Evolutionary conservation across 371 early-diverging fungal genomes (phyloP), one percentile per base, ranked within the genome.

Genomic region (Syncephalastrum racemosum): DNA sequence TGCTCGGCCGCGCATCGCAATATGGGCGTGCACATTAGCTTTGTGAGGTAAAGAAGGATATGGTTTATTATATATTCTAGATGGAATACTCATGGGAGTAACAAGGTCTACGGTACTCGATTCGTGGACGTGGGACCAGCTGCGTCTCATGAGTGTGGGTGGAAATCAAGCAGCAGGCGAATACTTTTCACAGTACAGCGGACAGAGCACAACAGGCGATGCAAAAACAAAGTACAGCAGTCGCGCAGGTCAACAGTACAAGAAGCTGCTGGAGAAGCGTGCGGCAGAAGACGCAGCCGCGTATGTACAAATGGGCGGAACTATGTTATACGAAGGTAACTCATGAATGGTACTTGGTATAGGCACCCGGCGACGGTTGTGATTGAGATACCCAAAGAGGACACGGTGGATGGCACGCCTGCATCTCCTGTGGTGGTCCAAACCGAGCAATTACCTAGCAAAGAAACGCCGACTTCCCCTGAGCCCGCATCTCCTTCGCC

Each of bases 1-100:
- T 99, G 99, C 73, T 98, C 98, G 12, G 89, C 98, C 24, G 89
- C 91, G 6, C 97, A 96, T 63, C 85, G 97, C 48, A 95, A 93
- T 62, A 82, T 97, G 68, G 99, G 93, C 46, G 97, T 95, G 27
- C 97, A 94, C 75, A 94, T 97, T 60, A 91, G 91, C 56, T 99
- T 94, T 90, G 98, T 95, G 42, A 84, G 95, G 90, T 92, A 80
- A 67, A 16, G 4, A 14, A 1, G 7, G 10, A 18, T 50, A 13
- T 12, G n/a, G 3, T 47, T 19, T 50, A 46, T 39, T 15, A 10
- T 42, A 51, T 41, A 14, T 16, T 45, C 25, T 22, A 22, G 20
- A 39, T 50, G 19, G 6, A 22, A 3, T 23, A 44, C 43, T 10
- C n/a, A 15, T 24, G n/a, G 31, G 19, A 54, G 45, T 27, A 6